Percentiles rank a stretch among this genome's conserved stretches.
Conservation (phyloP, 1,139 yeast genomes). For the Yamadazyma kanchanaburiensis region DNA sequence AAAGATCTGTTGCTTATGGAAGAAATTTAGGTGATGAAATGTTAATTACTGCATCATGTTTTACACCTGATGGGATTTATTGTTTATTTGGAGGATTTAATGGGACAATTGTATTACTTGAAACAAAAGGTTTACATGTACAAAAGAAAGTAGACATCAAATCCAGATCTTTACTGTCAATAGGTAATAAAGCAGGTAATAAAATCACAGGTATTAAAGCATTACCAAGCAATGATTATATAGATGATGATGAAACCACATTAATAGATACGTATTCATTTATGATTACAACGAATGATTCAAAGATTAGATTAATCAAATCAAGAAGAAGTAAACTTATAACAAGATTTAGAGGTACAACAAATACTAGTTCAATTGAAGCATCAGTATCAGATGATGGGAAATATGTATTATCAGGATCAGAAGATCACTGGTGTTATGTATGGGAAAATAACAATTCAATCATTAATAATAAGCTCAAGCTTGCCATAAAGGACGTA, state of each 20-base stretch:
- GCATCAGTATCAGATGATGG: conserved; percentile 64
- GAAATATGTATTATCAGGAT: conserved; percentile 51
- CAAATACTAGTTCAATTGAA: conserved; percentile 65
- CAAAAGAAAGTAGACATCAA: conserved; percentile 53
- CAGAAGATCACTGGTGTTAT: conserved; percentile 71
- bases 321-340: conserved; percentile 55
- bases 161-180: conserved; percentile 22
- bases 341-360: conserved; percentile 69
- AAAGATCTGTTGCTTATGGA: conserved; percentile 35
- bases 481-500: conserved; percentile 31
- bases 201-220: conserved; percentile 42
- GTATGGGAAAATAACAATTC: conserved; percentile 58
- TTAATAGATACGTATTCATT: conserved; percentile 30
- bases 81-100: conserved; percentile 79
- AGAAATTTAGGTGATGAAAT: conserved; percentile 50
- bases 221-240: conserved; percentile 19
- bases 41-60: conserved; percentile 65
- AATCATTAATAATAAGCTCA: conserved; percentile 37
- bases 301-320: conserved; percentile 64
- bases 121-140: conserved; percentile 61
- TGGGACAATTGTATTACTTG: conserved; percentile 63
- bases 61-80: conserved; percentile 66
- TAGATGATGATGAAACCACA: conserved; percentile 7
- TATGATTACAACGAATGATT: conserved; percentile 74
- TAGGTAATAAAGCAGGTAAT: conserved; percentile 28